Conservation (phyloP, 2,329 filamentous ascomycete species). For the Macrophomina phaseolina region DNA sequence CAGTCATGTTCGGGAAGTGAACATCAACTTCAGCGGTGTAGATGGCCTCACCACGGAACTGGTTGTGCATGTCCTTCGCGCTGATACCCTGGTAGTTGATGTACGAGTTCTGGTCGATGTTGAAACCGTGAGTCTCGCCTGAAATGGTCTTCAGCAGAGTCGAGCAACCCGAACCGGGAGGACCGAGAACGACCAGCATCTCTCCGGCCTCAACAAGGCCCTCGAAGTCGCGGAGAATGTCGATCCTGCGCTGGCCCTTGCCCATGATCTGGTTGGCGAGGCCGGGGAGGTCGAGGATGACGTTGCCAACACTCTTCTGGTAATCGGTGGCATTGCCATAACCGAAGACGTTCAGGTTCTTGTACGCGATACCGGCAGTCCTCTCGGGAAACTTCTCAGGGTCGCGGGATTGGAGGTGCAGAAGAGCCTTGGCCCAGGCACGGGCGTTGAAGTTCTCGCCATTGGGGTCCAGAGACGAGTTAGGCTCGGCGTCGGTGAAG, state of each 20-base stretch:
- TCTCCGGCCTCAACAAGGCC: conserved; percentile 71
- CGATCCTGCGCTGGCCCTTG: conserved; percentile 51
- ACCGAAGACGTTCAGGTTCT: conserved; percentile 55
- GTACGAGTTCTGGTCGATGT: conserved; percentile 70
- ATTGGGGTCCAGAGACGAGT: conserved; percentile 53
- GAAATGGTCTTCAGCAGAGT: conserved; percentile 83
- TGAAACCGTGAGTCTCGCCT: conserved; percentile 80
- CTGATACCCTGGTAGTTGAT: conserved; percentile 81
- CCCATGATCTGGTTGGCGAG: conserved; percentile 44
- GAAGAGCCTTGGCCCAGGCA: conserved; percentile 57
- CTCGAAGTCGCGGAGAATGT: conserved; percentile 71
- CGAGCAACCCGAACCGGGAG: conserved; percentile 72
- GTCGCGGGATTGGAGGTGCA: conserved; percentile 52
- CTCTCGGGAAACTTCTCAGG: conserved; percentile 48
- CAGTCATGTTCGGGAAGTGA: conserved; percentile 75
- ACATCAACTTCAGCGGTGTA: conserved; percentile 84
- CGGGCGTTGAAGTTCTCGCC: conserved; percentile 55
- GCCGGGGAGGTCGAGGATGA: conserved; percentile 50
- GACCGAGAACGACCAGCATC: conserved; percentile 74
- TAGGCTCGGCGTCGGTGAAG: conserved; percentile 45
- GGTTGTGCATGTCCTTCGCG: conserved; percentile 73
- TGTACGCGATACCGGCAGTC: conserved; percentile 55
- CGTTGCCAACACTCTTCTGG: conserved; percentile 57
- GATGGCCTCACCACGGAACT: conserved; percentile 80
- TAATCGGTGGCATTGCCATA: conserved; percentile 57